These are phyloP conservation scores for Candida dubliniensis DNA, from an alignment of 1,139 yeast genomes.

Conservation along the genomic window DNA sequence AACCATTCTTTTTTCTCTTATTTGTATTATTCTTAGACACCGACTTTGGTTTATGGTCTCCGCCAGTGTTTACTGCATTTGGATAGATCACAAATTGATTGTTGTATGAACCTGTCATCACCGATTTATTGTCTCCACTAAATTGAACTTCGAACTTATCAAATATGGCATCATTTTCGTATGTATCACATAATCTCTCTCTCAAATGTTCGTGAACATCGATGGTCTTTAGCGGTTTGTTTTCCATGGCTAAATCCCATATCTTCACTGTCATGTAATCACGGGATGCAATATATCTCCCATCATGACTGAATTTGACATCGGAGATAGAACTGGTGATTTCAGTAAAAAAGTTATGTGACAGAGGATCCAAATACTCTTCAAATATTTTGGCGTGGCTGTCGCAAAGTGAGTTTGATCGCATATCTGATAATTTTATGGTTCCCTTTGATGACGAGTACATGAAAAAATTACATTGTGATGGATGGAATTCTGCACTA, in stretches of 20 bases:
- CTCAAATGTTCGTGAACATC: conserved; percentile 94
- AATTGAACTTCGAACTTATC: conserved; percentile 97
- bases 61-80: conserved; percentile 47
- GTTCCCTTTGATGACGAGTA: conserved; percentile 97
- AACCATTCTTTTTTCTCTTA: conserved; percentile 19
- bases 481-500: conserved; percentile 96
- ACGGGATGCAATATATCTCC: conserved; percentile 90
- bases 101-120: conserved; percentile 97
- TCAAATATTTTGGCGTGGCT: conserved; percentile 85
- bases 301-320: conserved; percentile 89
- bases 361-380: conserved; percentile 89
- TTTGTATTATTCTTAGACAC: conserved; percentile 13
- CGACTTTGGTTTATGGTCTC: conserved; percentile 11
- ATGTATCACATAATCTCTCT: conserved; percentile 92
- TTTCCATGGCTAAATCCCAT: conserved; percentile 98
- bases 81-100: conserved; percentile 98
- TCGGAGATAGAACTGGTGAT: conserved; percentile 94
- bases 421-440: conserved; percentile 93
- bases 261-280: conserved; percentile 97
- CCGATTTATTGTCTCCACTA: conserved; percentile 87
- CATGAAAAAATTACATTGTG: conserved; percentile 90
- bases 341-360: conserved; percentile 95
- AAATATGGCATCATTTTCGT: conserved; percentile 97
- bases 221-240: conserved; percentile 89
- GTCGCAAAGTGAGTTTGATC: conserved; percentile 93